Conservation (phyloP, 2,329 filamentous ascomycete genomes). For the Colletotrichum chlorophyti region DNA sequence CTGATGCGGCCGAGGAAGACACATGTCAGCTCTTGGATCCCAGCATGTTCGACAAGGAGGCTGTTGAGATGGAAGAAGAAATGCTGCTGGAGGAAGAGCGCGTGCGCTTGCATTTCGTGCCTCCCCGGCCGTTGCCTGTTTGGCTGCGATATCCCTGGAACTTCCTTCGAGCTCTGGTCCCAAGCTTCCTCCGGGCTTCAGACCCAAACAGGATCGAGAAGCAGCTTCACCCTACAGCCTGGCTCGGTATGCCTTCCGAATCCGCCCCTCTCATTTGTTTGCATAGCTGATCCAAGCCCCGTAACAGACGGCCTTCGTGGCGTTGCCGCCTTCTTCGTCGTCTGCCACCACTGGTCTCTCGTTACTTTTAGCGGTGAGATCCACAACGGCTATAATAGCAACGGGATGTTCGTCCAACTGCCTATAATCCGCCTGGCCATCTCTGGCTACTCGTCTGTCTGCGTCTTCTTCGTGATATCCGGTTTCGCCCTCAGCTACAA, state of each 20-base stretch:
- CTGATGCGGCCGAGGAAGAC: neutral
- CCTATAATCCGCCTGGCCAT: conserved; percentile 61
- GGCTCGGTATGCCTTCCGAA: too few species aligned
- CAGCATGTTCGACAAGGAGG: neutral
- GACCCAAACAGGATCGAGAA: neutral
- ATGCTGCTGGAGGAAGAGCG: neutral
- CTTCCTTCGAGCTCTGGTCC: neutral
- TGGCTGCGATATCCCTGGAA: conserved; percentile 1
- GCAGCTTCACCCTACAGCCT: conserved; percentile 8
- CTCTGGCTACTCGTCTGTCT: conserved; percentile 62
- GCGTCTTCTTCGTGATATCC: conserved; percentile 68
- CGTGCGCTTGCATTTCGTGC: neutral
- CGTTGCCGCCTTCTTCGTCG: conserved; percentile 71
- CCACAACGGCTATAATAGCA: conserved; percentile 29
- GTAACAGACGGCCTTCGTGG: conserved; percentile 65
- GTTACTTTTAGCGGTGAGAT: neutral
- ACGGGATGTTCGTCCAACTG: conserved; percentile 54
- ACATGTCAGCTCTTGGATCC: too few species aligned
- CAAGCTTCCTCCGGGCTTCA: conserved; percentile 1
- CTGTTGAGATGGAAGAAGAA: neutral
- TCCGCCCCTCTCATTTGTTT: too few species aligned
- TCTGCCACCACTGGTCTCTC: conserved; percentile 58
- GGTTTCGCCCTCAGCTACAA: conserved; percentile 65
- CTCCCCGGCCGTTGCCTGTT: neutral
- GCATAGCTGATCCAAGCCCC: neutral